These are phyloP conservation scores for Sporothrix variecibatus DNA, from an alignment of 2,329 filamentous ascomycete species.

Conservation along the genomic window DNA sequence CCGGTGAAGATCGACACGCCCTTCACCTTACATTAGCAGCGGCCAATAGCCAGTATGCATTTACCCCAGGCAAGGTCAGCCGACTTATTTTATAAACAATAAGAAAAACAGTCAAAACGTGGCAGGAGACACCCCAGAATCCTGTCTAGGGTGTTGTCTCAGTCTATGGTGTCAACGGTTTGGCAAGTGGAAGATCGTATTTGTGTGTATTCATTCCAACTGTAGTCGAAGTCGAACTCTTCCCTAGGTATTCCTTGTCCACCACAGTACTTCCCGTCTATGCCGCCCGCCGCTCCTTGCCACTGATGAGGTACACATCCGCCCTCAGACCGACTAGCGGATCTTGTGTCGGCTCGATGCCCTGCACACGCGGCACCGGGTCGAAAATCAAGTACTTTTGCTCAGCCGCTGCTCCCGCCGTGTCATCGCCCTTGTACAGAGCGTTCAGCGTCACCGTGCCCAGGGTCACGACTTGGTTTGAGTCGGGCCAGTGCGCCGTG, in stretches of 20 bases:
- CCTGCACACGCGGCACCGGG: constrained; percentile 58
- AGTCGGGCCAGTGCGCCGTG: constrained; percentile 51
- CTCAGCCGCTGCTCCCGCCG: constrained; percentile 46
- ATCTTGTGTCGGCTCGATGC: constrained; percentile 55
- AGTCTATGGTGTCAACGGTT: not conserved
- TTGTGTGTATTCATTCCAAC: not conserved
- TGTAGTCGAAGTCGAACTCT: not conserved
- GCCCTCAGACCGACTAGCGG: constrained; percentile 59
- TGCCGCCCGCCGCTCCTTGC: constrained; percentile 53
- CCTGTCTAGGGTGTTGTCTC: not conserved
- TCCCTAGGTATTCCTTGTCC: not conserved
- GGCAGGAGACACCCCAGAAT: not conserved
- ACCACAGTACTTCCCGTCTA: not conserved
- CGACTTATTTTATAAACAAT: not conserved
- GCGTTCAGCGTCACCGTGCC: constrained; percentile 50
- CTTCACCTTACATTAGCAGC: not conserved
- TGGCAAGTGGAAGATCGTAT: not conserved
- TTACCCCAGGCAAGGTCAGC: not conserved
- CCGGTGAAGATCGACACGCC: not conserved
- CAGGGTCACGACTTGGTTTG: constrained; percentile 57
- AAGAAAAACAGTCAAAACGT: not conserved
- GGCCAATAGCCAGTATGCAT: not conserved
- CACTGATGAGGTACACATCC: constrained; percentile 57
- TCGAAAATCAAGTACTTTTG: constrained; percentile 60
- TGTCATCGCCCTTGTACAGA: constrained; percentile 41